Conservation (phyloP, 1,284 basidiomycete genomes). For the Sanguinoderma infundibulare region DNA sequence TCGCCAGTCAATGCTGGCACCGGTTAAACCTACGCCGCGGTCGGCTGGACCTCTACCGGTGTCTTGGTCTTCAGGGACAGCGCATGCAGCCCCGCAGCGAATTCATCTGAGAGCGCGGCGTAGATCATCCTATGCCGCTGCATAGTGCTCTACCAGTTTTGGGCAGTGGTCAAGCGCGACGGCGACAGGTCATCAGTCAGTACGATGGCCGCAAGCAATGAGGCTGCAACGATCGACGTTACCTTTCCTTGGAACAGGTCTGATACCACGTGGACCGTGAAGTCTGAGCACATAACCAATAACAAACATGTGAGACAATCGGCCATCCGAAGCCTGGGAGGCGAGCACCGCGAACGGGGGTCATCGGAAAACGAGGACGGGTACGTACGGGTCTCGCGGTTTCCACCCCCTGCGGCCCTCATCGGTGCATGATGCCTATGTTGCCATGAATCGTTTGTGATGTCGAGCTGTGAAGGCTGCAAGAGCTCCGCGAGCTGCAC, state of each 20-base stretch:
- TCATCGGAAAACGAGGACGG: conserved; percentile 16
- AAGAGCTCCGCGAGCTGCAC: conserved; percentile 60
- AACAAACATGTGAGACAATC: background rate
- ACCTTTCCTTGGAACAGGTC: conserved; percentile 76
- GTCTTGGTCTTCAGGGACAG: conserved; percentile 79
- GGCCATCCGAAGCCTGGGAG: background rate
- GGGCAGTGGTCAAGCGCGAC: conserved; percentile 2
- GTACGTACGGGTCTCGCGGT: conserved; percentile 72
- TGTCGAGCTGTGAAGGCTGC: conserved; percentile 58
- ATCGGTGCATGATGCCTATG: conserved; percentile 80
- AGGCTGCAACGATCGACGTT: conserved; percentile 7
- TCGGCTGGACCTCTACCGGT: conserved; percentile 48
- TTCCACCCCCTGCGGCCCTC: conserved; percentile 64
- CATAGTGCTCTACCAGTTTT: conserved; percentile 58
- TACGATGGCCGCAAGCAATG: background rate
- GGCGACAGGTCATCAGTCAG: conserved; percentile 17
- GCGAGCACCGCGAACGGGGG: conserved; percentile 1
- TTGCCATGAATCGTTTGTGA: conserved; percentile 78
- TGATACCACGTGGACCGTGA: conserved; percentile 73
- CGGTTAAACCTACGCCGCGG: conserved; percentile 2
- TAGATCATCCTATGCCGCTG: conserved; percentile 82
- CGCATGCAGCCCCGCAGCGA: conserved; percentile 72
- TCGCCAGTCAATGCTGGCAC: background rate
- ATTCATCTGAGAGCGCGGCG: conserved; percentile 67
- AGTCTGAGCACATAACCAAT: conserved; percentile 52